Base-by-base conservation (phyloP, 1,139 yeast species). In the Tardiomyces depauwii region DNA sequence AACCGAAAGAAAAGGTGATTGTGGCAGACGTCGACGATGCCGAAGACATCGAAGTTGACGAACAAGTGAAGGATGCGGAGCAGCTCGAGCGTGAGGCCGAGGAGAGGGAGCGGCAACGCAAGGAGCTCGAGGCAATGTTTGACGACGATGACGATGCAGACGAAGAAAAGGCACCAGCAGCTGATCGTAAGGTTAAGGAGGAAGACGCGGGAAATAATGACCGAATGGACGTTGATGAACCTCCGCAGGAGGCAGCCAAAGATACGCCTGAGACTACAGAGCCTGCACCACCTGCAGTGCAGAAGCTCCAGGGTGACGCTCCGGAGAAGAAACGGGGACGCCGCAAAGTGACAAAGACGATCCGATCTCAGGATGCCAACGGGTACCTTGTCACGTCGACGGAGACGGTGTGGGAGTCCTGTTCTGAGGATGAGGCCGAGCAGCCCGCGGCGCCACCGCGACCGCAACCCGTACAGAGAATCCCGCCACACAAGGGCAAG, bases 361-460 rank as follows among this genome's bases (percentile, higher is more conserved):
- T 40, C 11, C 45, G 48, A 2, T 45, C 44, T 30, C 47, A 44
- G 14, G 53, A 53, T 42, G 49, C 41, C 6, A 45, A 47, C 18
- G 55, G 55, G 3, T 53, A 53, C 30, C 42, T 52, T 12, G 50
- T 48, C n/a, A 52, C 55, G 1, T 45, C 40, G 27, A 43, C 47
- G n/a, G 51, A 49, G 39, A 47, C 48, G 19, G 49, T 28, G 6
- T 52, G 55, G 56, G 52, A 47, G 30, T 49, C 52, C 10, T 48
- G 45, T 40, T 50, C 54, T 4, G 56, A 53, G 27, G 55, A 44
- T 19, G 53, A 50, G 33, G 19, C 42, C 3, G 30, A 11, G n/a
- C 28, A 18, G 40, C 40, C 43, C 14, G 21, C 32, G 23, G 40
- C 39, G 2, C 10, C 21, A 25, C 33, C 45, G n/a, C 39, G 32